Conservation (phyloP, 352 stramenopile species). For the Phytophthora pluvialis region DNA sequence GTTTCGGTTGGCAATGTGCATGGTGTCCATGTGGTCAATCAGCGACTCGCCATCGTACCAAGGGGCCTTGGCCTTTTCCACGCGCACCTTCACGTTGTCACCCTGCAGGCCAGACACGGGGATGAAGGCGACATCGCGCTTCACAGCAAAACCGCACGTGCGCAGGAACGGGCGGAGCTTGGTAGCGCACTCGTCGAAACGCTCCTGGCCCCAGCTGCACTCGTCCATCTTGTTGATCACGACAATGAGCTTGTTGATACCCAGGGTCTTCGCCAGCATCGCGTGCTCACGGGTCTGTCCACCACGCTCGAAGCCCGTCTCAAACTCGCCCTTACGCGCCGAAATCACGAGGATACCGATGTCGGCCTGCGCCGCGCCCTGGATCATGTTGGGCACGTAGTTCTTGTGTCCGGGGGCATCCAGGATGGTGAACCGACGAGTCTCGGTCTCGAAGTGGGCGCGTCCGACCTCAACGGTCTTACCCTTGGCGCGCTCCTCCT, state of each 20-base stretch:
- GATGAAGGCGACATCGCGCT: constrained; percentile 98
- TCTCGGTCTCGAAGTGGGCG: constrained; percentile 97
- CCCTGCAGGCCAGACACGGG: constrained; percentile 96
- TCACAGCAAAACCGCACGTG: constrained; percentile 97
- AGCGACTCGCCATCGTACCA: constrained; percentile 97
- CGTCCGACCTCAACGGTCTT: constrained; percentile 91
- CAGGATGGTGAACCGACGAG: constrained; percentile 97
- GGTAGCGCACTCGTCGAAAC: constrained; percentile 90
- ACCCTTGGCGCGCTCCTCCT: constrained; percentile 97
- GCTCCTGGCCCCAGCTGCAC: constrained; percentile 94
- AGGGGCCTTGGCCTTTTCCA: constrained; percentile 61
- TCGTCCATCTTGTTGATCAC: constrained; percentile 99
- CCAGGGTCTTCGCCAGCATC: constrained; percentile 98
- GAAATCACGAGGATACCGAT: constrained; percentile 98
- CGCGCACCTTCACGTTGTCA: constrained; percentile 96
- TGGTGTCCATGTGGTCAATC: constrained; percentile 93
- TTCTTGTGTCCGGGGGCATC: constrained; percentile 99
- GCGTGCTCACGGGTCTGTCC: constrained; percentile 99
- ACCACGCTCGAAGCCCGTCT: constrained; percentile 98
- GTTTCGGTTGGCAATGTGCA: constrained; percentile 93
- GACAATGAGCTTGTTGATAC: constrained; percentile 98
- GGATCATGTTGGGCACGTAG: constrained; percentile 99
- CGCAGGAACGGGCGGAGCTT: constrained; percentile 96
- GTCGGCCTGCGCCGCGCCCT: constrained; percentile 97
- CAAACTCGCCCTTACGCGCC: constrained; percentile 97